phyloP scores from a whole-genome alignment of 1,139 yeast species.

The Entelexis paramagnoliae region DNA sequence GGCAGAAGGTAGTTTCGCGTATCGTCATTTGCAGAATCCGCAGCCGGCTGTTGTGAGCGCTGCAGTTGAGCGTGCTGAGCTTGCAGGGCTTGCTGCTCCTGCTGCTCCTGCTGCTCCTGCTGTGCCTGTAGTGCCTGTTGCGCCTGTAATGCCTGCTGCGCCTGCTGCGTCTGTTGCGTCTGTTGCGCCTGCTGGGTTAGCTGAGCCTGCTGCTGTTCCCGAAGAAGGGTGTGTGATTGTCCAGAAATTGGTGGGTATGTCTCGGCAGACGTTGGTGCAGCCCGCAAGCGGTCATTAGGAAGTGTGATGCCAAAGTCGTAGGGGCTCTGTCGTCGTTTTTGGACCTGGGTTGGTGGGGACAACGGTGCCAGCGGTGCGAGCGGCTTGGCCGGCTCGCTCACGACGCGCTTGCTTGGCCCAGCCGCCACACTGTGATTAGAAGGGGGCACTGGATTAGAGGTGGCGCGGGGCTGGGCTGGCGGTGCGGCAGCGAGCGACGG shows the following conservation, averaged over 20 bases:
- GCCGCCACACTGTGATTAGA: background rate
- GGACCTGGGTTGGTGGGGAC: background rate
- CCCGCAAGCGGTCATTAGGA: background rate
- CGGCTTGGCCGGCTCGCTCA: slow-evolving; percentile 5
- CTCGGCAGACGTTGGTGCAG: background rate
- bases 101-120: background rate
- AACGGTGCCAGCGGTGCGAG: background rate
- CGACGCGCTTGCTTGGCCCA: background rate
- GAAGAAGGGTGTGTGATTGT: background rate
- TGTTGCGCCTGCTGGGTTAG: background rate
- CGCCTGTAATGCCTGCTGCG: background rate
- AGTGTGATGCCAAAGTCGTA: background rate
- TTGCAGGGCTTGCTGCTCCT: background rate
- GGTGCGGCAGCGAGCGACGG: slow-evolving; percentile 1
- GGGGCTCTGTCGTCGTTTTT: background rate
- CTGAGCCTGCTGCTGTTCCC: background rate
- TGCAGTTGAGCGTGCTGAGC: no score
- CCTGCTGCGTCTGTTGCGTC: background rate
- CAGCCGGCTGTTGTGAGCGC: no score
- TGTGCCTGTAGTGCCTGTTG: background rate
- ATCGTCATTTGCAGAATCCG: background rate
- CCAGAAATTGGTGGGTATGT: background rate
- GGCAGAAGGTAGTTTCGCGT: slow-evolving; percentile 26
- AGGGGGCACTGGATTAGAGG: slow-evolving; percentile 1
- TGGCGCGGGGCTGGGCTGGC: background rate